Percentiles rank a stretch among this genome's conserved stretches.
Conservation (phyloP, 495 filamentous ascomycete genomes). For the Astrocystis sublimbata region DNA sequence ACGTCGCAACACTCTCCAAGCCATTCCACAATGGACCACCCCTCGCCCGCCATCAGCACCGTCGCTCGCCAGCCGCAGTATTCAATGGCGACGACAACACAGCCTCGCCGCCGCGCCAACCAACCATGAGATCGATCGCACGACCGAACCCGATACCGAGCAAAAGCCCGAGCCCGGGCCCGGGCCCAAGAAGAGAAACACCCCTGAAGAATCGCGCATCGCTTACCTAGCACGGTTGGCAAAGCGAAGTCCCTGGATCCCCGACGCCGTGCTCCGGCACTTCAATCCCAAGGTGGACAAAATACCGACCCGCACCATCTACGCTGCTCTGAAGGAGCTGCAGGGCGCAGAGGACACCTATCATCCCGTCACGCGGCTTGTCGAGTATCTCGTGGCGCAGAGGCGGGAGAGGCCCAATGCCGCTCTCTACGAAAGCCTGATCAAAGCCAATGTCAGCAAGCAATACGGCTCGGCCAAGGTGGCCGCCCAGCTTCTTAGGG, state of each 20-base stretch:
- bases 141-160: too few relatives aligned
- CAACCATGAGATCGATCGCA: too few relatives aligned
- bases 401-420: constrained; percentile 63
- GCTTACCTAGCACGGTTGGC: constrained; percentile 28
- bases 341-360: constrained; percentile 30
- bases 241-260: constrained; percentile 30
- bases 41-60: constrained; percentile 20
- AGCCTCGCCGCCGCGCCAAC: neutral
- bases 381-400: constrained; percentile 60
- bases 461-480: constrained; percentile 62
- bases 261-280: constrained; percentile 18
- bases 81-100: constrained; percentile 21
- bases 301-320: constrained; percentile 41
- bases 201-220: constrained; percentile 19
- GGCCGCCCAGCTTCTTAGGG: constrained; percentile 60
- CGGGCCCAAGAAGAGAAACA: neutral
- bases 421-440: constrained; percentile 70
- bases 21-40: constrained; percentile 18
- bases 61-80: constrained; percentile 5
- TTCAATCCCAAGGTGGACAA: constrained; percentile 23
- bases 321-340: constrained; percentile 46
- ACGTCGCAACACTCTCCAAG: constrained; percentile 32
- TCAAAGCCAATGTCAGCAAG: constrained; percentile 66
- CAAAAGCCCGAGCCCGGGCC: too few relatives aligned
- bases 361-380: constrained; percentile 40